These are phyloP conservation scores for Termitomyces sp. DNA, from an alignment of 768 basidiomycete genomes.

Conservation along the genomic window DNA sequence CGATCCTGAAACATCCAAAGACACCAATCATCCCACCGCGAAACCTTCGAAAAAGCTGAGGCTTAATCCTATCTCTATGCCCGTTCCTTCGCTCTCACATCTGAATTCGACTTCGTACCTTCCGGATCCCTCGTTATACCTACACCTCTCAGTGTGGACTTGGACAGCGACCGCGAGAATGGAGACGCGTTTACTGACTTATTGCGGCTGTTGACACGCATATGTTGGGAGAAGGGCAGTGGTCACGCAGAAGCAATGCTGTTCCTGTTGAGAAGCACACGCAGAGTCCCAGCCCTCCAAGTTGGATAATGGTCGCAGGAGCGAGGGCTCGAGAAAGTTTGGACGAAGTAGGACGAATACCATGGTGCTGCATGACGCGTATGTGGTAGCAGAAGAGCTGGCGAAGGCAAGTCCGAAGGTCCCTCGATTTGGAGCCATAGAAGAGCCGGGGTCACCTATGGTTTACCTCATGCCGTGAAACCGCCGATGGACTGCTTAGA, in stretches of 20 bases:
- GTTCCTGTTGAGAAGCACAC: slow-evolving; percentile 5
- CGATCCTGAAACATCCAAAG: slow-evolving; percentile 62
- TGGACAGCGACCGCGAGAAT: slow-evolving; percentile 14
- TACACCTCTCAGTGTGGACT: slow-evolving; percentile 18
- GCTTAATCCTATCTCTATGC: slow-evolving; percentile 87
- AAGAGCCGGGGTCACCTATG: slow-evolving; percentile 7
- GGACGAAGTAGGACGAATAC: slow-evolving; percentile 66
- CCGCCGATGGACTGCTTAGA: background rate
- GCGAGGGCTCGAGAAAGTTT: slow-evolving; percentile 36
- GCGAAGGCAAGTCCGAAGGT: slow-evolving; percentile 7
- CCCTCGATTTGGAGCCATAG: background rate
- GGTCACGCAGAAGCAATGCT: background rate
- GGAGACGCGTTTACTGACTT: slow-evolving; percentile 28
- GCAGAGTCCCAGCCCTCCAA: slow-evolving; percentile 19
- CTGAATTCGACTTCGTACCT: slow-evolving; percentile 77
- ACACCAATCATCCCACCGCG: slow-evolving; percentile 72
- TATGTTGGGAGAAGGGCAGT: background rate
- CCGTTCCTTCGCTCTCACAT: slow-evolving; percentile 80
- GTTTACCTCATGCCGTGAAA: slow-evolving; percentile 3
- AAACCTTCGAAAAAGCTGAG: slow-evolving; percentile 85
- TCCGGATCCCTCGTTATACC: slow-evolving; percentile 82
- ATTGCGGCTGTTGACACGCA: slow-evolving; percentile 22
- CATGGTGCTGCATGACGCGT: slow-evolving; percentile 56
- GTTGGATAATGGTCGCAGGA: slow-evolving; percentile 13
- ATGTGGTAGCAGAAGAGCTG: slow-evolving; percentile 29